A percentile compares a stretch with the other conserved stretches of the same genome.
Conservation (phyloP, 2,329 filamentous ascomycete genomes). For the Hymenoscyphus fraxineus region DNA sequence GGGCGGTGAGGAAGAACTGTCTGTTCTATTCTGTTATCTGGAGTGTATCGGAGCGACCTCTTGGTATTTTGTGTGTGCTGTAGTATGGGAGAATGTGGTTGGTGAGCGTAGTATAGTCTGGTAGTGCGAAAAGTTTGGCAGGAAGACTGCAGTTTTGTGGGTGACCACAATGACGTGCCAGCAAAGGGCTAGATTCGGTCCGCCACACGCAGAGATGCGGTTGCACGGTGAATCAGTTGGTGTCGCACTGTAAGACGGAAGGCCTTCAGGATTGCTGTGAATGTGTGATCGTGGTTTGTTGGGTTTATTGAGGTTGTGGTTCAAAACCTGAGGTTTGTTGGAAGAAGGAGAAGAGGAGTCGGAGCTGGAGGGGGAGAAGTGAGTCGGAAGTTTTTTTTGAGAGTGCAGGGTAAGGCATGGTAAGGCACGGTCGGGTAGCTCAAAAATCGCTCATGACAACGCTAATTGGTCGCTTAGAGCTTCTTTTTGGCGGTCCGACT, state of each 20-base stretch:
- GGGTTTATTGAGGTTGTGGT: constrained; percentile 8
- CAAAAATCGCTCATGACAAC: constrained; percentile 4
- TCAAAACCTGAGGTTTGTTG: constrained; percentile 4
- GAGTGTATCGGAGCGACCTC: constrained; percentile 1
- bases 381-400: not conserved
- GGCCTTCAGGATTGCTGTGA: not conserved
- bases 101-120: not conserved
- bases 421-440: not conserved
- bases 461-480: not conserved
- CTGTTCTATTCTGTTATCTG: not conserved
- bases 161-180: constrained; percentile 8
- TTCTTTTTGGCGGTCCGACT: not conserved
- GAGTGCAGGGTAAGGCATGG: too few species aligned
- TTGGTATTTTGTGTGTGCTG: constrained; percentile 6
- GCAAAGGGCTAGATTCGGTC: constrained; percentile 6
- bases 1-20: constrained; percentile 3
- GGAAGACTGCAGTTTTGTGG: not conserved
- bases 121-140: constrained; percentile 8
- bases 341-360: not conserved
- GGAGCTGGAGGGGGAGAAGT: too few species aligned
- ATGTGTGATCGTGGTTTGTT: not conserved
- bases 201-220: constrained; percentile 9
- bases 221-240: constrained; percentile 5
- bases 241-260: not conserved
- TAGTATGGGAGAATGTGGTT: not conserved